Percentiles rank a stretch among this genome's conserved stretches.
These are phyloP conservation scores for Vanilla planifolia DNA, from an alignment of 106 monocot species.

Conservation along the genomic window DNA sequence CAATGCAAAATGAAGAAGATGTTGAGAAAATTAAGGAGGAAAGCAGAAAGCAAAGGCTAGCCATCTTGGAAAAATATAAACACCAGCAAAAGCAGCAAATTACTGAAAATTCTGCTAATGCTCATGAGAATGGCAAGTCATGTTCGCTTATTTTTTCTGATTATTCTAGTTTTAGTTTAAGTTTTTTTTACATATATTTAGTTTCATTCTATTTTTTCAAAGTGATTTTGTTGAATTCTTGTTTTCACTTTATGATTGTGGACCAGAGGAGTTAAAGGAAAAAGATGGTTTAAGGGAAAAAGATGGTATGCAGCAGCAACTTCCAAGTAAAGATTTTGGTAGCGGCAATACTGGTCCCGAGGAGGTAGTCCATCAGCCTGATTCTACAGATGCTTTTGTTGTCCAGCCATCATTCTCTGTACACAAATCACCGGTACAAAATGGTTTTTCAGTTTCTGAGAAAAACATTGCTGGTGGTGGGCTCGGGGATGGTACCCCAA, in stretches of 20 bases:
- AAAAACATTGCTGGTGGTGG: slow-evolving; percentile 27
- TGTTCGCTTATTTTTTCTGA: neutral
- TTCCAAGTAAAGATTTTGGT: neutral
- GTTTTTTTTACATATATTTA: too few relatives aligned
- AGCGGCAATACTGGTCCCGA: neutral
- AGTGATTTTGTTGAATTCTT: neutral
- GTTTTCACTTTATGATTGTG: neutral
- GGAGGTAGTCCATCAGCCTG: slow-evolving; percentile 20
- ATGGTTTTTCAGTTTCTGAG: slow-evolving; percentile 28
- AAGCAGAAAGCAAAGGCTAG: slow-evolving; percentile 75
- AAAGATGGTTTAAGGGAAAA: slow-evolving; percentile 10
- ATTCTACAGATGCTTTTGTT: slow-evolving; percentile 32
- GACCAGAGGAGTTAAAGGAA: slow-evolving; percentile 23
- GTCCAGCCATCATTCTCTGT: slow-evolving; percentile 49
- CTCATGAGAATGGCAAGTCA: slow-evolving; percentile 34
- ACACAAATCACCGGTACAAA: slow-evolving; percentile 63
- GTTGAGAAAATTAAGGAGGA: slow-evolving; percentile 90
- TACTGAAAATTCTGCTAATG: slow-evolving; percentile 21
- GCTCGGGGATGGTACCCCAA: slow-evolving; percentile 83
- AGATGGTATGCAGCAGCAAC: slow-evolving; percentile 2
- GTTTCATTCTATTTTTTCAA: neutral
- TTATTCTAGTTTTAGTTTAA: neutral
- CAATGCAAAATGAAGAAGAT: slow-evolving; percentile 79
- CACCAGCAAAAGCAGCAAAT: slow-evolving; percentile 34
- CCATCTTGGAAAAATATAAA: slow-evolving; percentile 85